Conservation (phyloP, 768 basidiomycete species). For the Cubamyces sp. region DNA sequence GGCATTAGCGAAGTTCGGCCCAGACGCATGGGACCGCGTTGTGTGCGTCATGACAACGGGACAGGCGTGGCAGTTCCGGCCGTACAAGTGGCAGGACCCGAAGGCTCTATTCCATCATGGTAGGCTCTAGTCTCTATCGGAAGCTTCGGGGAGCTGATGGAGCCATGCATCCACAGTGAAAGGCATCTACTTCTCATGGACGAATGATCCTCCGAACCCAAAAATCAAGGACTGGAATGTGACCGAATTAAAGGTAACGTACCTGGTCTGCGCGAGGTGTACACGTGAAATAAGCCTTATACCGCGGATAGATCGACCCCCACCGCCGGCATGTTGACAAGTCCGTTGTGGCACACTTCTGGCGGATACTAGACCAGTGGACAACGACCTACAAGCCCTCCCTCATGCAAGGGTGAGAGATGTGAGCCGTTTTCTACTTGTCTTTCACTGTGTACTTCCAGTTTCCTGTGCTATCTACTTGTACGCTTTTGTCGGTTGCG, state of each 20-base stretch:
- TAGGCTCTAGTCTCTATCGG: slow-evolving; percentile 38
- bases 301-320: slow-evolving; percentile 74
- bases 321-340: slow-evolving; percentile 92
- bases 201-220: slow-evolving; percentile 85
- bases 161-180: slow-evolving; percentile 61
- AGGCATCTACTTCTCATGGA: slow-evolving; percentile 94
- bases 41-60: slow-evolving; percentile 98
- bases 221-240: slow-evolving; percentile 98
- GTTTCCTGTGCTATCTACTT: neutral
- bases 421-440: neutral
- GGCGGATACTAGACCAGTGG: slow-evolving; percentile 91
- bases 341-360: slow-evolving; percentile 93
- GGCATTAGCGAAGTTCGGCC: slow-evolving; percentile 87
- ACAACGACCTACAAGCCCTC: slow-evolving; percentile 79
- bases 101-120: slow-evolving; percentile 92
- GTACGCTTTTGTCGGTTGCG: neutral
- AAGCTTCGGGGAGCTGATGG: neutral
- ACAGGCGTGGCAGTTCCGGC: slow-evolving; percentile 96
- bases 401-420: slow-evolving; percentile 53
- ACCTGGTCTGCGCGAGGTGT: no score
- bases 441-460: neutral
- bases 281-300: neutral
- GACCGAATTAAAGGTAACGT: slow-evolving; percentile 81
- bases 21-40: slow-evolving; percentile 96
- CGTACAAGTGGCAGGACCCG: slow-evolving; percentile 97